Evolutionary conservation across 2,329 filamentous ascomycete genomes (phyloP).

Genomic region (Ceratocystis huliohia): DNA sequence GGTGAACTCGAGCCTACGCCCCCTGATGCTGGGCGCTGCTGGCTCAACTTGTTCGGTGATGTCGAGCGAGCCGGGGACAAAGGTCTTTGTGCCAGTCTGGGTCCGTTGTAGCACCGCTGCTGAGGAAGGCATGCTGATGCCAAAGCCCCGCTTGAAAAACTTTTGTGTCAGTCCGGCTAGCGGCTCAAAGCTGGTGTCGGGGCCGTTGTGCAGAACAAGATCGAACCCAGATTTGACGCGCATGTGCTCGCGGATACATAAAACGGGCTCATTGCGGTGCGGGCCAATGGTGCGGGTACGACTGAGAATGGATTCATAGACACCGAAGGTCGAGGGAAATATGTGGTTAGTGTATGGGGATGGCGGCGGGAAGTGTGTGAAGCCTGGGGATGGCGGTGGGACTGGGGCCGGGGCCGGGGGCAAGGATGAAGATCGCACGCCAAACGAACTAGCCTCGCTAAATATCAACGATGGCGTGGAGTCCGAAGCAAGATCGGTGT

Average conservation of each 20-base stretch:
- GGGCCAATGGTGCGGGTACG: constrained; percentile 14
- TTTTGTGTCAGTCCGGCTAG: constrained; percentile 15
- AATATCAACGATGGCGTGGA: neutral
- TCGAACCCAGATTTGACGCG: constrained; percentile 3
- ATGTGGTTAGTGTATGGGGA: neutral
- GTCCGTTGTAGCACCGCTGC: neutral
- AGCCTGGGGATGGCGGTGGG: neutral
- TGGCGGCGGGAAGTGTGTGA: neutral
- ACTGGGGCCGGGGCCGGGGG: neutral
- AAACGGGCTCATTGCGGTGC: constrained; percentile 12
- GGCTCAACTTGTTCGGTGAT: constrained; percentile 20
- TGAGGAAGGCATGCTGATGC: constrained; percentile 20
- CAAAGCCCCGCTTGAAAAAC: constrained; percentile 1
- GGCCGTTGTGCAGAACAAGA: constrained; percentile 16
- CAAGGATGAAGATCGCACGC: neutral
- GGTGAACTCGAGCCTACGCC: constrained; percentile 27
- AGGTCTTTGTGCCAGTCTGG: neutral
- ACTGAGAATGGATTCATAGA: constrained; percentile 17
- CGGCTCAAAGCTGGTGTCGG: neutral
- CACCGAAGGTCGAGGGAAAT: constrained; percentile 16
- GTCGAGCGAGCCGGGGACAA: constrained; percentile 13
- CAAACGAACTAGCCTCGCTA: neutral
- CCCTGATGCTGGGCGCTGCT: constrained; percentile 20
- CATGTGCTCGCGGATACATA: constrained; percentile 15
- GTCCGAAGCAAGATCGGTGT: neutral